Evolutionary conservation across 306 rosid genomes (phyloP).

Genomic region (Prunus mongolica): DNA sequence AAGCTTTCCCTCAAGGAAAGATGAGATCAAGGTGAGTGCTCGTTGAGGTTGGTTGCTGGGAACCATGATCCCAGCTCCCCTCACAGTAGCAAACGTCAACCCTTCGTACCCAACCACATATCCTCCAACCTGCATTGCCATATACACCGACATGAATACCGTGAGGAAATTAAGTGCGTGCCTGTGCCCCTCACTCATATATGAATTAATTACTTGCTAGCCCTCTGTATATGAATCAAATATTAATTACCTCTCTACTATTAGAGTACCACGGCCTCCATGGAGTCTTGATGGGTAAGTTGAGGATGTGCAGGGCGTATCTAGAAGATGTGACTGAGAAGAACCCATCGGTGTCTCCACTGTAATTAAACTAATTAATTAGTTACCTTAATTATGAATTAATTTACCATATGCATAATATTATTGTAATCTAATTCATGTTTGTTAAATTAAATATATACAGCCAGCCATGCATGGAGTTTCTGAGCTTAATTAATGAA

Average conservation of each 20-base stretch:
- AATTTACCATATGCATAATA: too few species aligned
- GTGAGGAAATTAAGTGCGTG: background rate
- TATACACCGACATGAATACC: background rate
- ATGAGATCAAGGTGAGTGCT: constrained; percentile 46
- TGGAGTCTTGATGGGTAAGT: constrained; percentile 25
- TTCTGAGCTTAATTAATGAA: too few species aligned
- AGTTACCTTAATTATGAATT: background rate
- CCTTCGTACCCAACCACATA: constrained; percentile 52
- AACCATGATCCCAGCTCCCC: constrained; percentile 63
- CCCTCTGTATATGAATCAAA: background rate
- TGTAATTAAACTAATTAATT: constrained; percentile 17
- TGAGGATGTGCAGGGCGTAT: constrained; percentile 39
- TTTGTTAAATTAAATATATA: too few species aligned
- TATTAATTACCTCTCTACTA: constrained; percentile 40
- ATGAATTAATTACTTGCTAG: too few species aligned
- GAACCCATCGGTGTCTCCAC: constrained; percentile 55
- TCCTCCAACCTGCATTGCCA: constrained; percentile 51
- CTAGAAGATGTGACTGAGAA: constrained; percentile 55
- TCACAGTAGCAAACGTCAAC: constrained; percentile 39
- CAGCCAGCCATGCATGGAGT: too few species aligned
- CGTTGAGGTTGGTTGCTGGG: constrained; percentile 49
- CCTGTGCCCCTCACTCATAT: too few species aligned
- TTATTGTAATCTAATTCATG: too few species aligned
- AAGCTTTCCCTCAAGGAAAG: constrained; percentile 35
- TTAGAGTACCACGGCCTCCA: constrained; percentile 57